Evolutionary conservation across 768 basidiomycete genomes (phyloP).

Genomic region (Grammothele lineata): DNA sequence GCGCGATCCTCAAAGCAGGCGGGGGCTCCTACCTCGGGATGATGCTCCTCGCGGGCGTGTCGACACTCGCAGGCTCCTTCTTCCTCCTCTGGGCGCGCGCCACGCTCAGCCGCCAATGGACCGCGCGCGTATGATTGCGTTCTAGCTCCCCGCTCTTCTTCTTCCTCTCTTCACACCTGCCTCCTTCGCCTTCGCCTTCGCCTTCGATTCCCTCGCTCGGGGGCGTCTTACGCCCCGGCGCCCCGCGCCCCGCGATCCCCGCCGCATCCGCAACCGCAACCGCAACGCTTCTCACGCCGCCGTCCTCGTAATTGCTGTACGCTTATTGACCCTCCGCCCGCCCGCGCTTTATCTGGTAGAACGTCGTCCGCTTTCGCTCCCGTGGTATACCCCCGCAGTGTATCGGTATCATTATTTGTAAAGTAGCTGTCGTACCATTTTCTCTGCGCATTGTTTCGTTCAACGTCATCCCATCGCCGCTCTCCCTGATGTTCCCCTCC

Average conservation of each 20-base stretch:
- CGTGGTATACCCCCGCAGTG: background rate
- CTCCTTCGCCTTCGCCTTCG: no score
- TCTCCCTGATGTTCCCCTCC: no score
- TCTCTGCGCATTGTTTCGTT: no score
- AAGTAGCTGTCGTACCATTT: no score
- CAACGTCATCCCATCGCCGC: no score
- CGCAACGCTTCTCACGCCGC: no score
- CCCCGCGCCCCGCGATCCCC: background rate
- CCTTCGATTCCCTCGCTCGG: no score
- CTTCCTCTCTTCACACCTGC: background rate
- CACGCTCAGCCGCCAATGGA: conserved; percentile 2
- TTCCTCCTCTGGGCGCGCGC: conserved; percentile 43
- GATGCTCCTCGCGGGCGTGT: conserved; percentile 57
- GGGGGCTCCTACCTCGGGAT: conserved; percentile 46
- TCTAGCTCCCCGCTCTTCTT: background rate
- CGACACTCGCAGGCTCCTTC: conserved; percentile 54
- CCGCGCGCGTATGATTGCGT: conserved; percentile 4
- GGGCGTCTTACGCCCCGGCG: no score
- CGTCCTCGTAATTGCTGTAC: no score
- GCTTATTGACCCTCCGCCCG: no score
- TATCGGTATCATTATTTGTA: conserved; percentile 2
- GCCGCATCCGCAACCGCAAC: background rate
- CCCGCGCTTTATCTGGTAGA: no score
- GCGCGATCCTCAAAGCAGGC: conserved; percentile 44
- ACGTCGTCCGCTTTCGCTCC: background rate